A percentile compares a stretch with the other conserved stretches of the same genome.
phyloP scores from a whole-genome alignment of 495 filamentous ascomycete species.

The Xanthoparmelia taractica region DNA sequence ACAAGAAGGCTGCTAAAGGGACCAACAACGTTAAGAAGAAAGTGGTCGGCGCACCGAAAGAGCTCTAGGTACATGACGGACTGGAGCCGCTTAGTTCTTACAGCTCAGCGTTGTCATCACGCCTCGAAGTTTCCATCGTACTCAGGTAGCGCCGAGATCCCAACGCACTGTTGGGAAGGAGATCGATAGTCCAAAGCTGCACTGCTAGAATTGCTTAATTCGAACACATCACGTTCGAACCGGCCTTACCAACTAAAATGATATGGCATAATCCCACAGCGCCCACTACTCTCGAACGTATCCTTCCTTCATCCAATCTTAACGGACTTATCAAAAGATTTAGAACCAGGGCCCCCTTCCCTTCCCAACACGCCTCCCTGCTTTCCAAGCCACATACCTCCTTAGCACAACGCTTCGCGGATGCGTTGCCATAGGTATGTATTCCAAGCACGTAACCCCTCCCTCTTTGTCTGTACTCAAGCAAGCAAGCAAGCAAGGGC shows the following conservation, averaged over 20 bases:
- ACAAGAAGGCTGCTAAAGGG: background rate
- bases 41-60: background rate
- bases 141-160: background rate
- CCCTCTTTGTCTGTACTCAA: no score
- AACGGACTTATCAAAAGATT: background rate
- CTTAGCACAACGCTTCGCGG: no score
- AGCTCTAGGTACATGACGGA: background rate
- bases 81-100: background rate
- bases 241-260: no score
- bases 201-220: no score
- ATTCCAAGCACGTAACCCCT: no score
- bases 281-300: background rate
- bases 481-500: no score
- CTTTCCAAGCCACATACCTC: no score
- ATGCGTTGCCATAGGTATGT: no score
- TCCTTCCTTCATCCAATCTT: background rate
- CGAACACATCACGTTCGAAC: background rate
- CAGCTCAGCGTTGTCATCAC: background rate
- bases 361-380: no score
- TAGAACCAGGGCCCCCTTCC: background rate
- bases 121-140: no score
- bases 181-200: background rate
- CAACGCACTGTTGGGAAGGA: background rate
- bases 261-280: no score
- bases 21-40: background rate